Percentiles rank a stretch among this genome's conserved stretches.
Conservation (phyloP, 2,329 filamentous ascomycete genomes). For the Colletotrichum abscissum region DNA sequence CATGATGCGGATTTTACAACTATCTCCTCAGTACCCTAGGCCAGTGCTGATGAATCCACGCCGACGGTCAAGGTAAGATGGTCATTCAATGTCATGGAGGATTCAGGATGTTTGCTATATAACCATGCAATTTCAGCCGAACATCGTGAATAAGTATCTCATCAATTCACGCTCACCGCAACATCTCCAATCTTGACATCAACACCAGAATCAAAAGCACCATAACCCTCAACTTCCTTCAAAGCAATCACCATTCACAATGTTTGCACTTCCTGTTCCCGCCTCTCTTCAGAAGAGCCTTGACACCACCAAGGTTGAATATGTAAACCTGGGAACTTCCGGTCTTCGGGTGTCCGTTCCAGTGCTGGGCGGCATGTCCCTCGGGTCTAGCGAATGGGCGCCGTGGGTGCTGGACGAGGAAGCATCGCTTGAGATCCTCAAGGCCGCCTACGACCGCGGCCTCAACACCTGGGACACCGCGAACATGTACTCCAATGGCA, state of each 20-base stretch:
- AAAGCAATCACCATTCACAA: neutral
- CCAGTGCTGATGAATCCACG: neutral
- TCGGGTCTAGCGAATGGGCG: constrained; percentile 32
- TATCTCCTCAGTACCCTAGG: neutral
- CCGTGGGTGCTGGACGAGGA: constrained; percentile 27
- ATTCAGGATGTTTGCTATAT: neutral
- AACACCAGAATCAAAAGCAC: too few relatives aligned
- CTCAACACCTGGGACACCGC: constrained; percentile 56
- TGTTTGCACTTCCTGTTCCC: constrained; percentile 13
- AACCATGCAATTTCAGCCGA: neutral
- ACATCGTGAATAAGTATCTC: neutral
- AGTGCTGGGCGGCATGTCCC: constrained; percentile 34
- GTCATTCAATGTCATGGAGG: neutral
- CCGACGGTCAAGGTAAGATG: neutral
- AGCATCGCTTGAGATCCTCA: constrained; percentile 27
- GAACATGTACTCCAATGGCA: constrained; percentile 70
- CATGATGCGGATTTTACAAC: neutral
- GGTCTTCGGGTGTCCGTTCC: constrained; percentile 29
- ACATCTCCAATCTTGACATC: neutral
- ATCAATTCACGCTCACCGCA: neutral
- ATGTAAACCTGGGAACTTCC: constrained; percentile 49
- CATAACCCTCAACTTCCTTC: neutral
- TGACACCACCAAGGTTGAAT: constrained; percentile 52
- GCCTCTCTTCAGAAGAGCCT: constrained; percentile 35
- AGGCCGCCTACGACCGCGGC: constrained; percentile 34